Conservation (phyloP, 306 rosid species). For the Begonia masoniana region DNA sequence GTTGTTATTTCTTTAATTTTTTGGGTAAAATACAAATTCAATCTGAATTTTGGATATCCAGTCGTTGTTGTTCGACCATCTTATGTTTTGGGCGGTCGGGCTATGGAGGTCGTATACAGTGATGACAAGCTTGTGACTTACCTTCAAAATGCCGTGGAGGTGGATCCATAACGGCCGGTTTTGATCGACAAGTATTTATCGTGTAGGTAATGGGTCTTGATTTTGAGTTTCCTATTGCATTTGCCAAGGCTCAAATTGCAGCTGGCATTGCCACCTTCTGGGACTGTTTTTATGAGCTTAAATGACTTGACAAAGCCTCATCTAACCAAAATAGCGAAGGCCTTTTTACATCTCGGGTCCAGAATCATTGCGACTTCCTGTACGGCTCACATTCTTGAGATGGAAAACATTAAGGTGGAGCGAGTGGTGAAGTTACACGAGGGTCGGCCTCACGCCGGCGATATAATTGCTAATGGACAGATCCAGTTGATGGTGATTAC, state of each 20-base stretch:
- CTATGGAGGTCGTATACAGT: conserved; percentile 89
- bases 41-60: conserved; percentile 53
- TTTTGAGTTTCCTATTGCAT: conserved; percentile 55
- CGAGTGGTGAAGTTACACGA: conserved; percentile 82
- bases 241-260: conserved; percentile 95
- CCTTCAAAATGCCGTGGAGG: conserved; percentile 89
- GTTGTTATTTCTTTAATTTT: not conserved
- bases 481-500: conserved; percentile 95
- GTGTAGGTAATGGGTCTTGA: conserved; percentile 99
- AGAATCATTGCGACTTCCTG: conserved; percentile 84
- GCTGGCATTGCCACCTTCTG: conserved; percentile 82
- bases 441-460: conserved; percentile 95
- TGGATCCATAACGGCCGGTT: conserved; percentile 95
- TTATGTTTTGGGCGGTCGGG: conserved; percentile 95
- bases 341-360: conserved; percentile 51
- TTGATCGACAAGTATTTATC: conserved; percentile 76
- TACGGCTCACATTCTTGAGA: conserved; percentile 56
- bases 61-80: conserved; percentile 95
- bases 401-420: conserved; percentile 50
- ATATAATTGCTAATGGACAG: conserved; percentile 84
- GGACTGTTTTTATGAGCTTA: conserved; percentile 81
- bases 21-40: not conserved
- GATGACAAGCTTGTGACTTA: conserved; percentile 66
- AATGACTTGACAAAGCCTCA: conserved; percentile 78
- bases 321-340: conserved; percentile 71